Evolutionary conservation across 2,329 filamentous ascomycete genomes (phyloP).

Genomic region (Scopulariopsis brevicaulis): DNA sequence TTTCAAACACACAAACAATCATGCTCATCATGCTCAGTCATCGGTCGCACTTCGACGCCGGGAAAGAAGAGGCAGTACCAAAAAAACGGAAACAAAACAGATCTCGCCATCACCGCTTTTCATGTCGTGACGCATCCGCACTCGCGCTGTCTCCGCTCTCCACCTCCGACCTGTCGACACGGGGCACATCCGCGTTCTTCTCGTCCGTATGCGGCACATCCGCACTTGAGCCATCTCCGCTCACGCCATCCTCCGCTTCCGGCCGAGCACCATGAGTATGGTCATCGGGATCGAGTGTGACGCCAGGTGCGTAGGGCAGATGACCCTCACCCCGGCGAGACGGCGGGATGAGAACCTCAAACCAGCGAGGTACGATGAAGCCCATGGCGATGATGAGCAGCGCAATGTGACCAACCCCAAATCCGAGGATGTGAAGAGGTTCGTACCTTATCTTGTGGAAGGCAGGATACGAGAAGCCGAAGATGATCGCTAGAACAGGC

Average conservation of each 20-base stretch:
- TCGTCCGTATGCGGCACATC: background rate
- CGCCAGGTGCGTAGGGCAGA: conserved; percentile 11
- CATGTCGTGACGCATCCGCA: too few relatives aligned
- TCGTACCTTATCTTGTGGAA: conserved; percentile 36
- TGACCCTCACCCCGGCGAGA: conserved; percentile 32
- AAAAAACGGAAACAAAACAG: background rate
- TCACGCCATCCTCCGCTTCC: background rate
- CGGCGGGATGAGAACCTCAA: conserved; percentile 36
- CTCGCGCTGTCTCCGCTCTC: too few relatives aligned
- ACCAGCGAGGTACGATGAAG: conserved; percentile 40
- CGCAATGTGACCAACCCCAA: conserved; percentile 32
- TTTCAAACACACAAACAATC: background rate
- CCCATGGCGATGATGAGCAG: conserved; percentile 34
- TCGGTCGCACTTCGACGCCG: background rate
- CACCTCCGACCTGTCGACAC: background rate
- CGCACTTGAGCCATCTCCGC: background rate
- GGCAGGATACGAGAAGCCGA: conserved; percentile 37
- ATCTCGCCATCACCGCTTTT: background rate
- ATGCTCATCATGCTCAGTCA: background rate
- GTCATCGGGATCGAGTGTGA: background rate
- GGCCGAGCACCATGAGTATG: background rate
- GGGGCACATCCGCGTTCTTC: background rate
- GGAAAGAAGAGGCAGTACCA: background rate
- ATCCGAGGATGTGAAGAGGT: conserved; percentile 37
- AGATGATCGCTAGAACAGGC: conserved; percentile 37